phyloP scores from a whole-genome alignment of 352 stramenopile genomes.

The Globisporangium abappressorium region DNA sequence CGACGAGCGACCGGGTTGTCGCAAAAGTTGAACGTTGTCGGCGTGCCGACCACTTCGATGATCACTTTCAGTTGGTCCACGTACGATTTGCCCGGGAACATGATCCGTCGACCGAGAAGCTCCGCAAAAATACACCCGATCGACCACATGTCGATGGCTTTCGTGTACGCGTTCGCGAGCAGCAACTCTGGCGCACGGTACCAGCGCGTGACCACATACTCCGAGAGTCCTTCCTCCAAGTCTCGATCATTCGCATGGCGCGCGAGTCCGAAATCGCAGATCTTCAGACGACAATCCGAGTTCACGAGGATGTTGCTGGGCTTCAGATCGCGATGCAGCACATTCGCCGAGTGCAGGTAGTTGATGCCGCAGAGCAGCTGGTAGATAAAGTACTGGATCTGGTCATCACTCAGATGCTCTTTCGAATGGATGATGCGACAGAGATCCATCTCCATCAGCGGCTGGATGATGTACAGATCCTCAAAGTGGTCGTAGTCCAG shows the following conservation, averaged over 20 bases:
- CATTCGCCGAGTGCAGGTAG: constrained; percentile 95
- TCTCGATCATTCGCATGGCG: constrained; percentile 78
- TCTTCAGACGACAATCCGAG: constrained; percentile 85
- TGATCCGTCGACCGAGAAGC: constrained; percentile 88
- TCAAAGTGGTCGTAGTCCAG: constrained; percentile 90
- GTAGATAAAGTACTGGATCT: constrained; percentile 97
- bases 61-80: constrained; percentile 88
- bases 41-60: constrained; percentile 81
- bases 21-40: constrained; percentile 82
- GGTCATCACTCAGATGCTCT: constrained; percentile 90
- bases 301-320: constrained; percentile 97
- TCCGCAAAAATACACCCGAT: constrained; percentile 99
- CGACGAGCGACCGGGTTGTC: constrained; percentile 80
- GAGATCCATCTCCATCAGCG: constrained; percentile 98
- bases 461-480: constrained; percentile 97
- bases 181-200: constrained; percentile 87
- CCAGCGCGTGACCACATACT: constrained; percentile 95
- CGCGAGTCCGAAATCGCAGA: constrained; percentile 89
- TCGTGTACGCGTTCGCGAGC: constrained; percentile 81
- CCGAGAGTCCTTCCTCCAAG: constrained; percentile 78
- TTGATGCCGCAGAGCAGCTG: constrained; percentile 94
- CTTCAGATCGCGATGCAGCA: constrained; percentile 97
- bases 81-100: constrained; percentile 85
- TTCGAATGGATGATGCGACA: constrained; percentile 87
- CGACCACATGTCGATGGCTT: constrained; percentile 93